phyloP scores from a whole-genome alignment of 345 rosid species.

The Syzygium aromaticum region DNA sequence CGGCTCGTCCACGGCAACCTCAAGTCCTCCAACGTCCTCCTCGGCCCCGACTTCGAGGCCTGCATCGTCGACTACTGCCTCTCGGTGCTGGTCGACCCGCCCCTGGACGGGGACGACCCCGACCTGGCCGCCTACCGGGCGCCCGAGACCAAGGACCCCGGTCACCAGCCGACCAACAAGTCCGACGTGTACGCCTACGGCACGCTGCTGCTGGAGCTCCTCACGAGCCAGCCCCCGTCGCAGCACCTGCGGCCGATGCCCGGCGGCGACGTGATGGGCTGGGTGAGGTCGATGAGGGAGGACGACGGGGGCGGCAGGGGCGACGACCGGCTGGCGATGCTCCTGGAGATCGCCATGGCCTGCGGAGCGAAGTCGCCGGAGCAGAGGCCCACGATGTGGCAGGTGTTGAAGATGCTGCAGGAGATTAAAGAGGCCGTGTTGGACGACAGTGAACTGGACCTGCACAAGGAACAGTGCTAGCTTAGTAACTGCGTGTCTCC shows the following conservation, averaged over 20 bases:
- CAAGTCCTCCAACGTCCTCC: conserved; percentile 75
- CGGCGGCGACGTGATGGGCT: conserved; percentile 29
- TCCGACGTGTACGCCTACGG: conserved; percentile 78
- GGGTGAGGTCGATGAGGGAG: conserved; percentile 58
- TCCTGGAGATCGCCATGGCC: conserved; percentile 59
- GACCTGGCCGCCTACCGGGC: conserved; percentile 38
- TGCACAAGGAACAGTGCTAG: conserved; percentile 14
- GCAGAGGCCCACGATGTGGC: conserved; percentile 98
- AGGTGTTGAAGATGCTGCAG: conserved; percentile 84
- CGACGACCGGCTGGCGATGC: conserved; percentile 52
- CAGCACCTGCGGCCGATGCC: conserved; percentile 33
- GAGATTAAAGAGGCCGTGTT: conserved; percentile 68
- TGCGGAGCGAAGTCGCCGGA: conserved; percentile 65
- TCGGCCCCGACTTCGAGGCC: conserved; percentile 90
- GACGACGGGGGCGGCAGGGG: conserved; percentile 31
- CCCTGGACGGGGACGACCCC: conserved; percentile 23
- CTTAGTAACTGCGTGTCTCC: not conserved
- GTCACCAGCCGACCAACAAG: conserved; percentile 37
- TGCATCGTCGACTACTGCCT: conserved; percentile 78
- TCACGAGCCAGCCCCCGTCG: conserved; percentile 68
- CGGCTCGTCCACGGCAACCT: conserved; percentile 87
- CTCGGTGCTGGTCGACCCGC: conserved; percentile 24
- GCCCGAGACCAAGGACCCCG: conserved; percentile 38
- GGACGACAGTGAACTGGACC: conserved; percentile 53
- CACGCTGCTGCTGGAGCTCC: conserved; percentile 63